Base-by-base conservation (phyloP, 352 stramenopile species). In the Globisporangium rhizosaccharum region DNA sequence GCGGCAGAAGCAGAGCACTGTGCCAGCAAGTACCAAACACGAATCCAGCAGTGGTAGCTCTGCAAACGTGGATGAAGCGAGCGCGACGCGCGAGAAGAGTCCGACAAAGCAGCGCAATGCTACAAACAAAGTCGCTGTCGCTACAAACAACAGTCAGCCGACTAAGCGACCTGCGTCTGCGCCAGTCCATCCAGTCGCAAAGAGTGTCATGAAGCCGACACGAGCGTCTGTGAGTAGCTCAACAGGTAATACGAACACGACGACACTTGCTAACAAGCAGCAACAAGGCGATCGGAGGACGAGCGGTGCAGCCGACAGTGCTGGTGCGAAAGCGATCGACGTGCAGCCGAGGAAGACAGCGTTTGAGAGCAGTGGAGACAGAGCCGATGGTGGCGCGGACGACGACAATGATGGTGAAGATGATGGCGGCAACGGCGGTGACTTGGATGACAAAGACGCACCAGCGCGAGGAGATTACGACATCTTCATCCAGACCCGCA, bases 401-500 rank as follows among this genome's bases (percentile, higher is more conserved):
- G 26, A 54, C 14, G 30, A 25, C 6, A 15, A 41, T 10, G 25
- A 18, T 2, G 0, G 23, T 18, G 26, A 52, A 5, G 12, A 2
- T 14, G 25, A 39, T 17, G 11, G 11, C 14, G 14, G 20, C 48
- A 41, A 15, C 17, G 26, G 33, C 12, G 26, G 33, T 14, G 26
- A 23, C 26, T 3, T 25, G 4, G 17, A 30, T 2, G 52, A 69
- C 30, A 57, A 66, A 10, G 57, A 78, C 17, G 57, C 62, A 6
- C 66, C 68, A 15, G 69, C 54, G 17, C 49, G 76, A 37, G 77
- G 76, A 2, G 17, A 78, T 33, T 90, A 85, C 51, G 65, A 65
- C 36, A 64, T 85, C 14, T 74, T 87, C 17, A 57, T 90, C 10
- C 78, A 88, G 53, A 86, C 80, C 0, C 70, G 70, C 3, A 55